Evolutionary conservation across 2,329 filamentous ascomycete species (phyloP), one percentile per base, ranked within the genome.

Genomic region (Botrytis tulipae): DNA sequence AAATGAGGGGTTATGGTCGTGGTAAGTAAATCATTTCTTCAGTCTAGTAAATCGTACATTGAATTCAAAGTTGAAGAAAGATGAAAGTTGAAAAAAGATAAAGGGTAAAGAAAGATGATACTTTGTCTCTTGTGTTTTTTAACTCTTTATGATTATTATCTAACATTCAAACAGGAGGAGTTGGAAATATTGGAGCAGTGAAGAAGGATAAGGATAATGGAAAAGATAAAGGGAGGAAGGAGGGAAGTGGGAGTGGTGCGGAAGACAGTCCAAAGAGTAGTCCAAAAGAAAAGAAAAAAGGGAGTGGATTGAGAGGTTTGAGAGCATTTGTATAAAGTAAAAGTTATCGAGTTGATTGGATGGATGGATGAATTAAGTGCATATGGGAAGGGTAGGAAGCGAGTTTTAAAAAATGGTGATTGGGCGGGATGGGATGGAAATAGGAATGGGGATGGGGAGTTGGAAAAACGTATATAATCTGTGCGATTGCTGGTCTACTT

Each of bases 1-100:
- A 88, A 76, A 81, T 86, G 29, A 82, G 87, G 72, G 82, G 87
- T 35, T 87, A 86, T 78, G 87, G 87, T 67, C 82, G 87, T 83
- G 87, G 87, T 88, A 77, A 82, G 85, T 83, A 68, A 54, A 18
- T 65, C 32, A 29, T 42, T 22, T 32, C 14, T 16, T 7, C 29
- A 29, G 3, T 32, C 16, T 65, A 25, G 10, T 40, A 65, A 40
- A 42, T 71, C 18, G 48, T 42, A 25, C 10, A 32, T 57, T 57
- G 16, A 44, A 68, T 8, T 68, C 48, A 37, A 48, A 66, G 29
- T 48, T 48, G 62, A 35, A 35, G 35, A 35, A 35, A 35, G 35
- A 1, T 7, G 35, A n/a, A 48, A 66, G 29, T 48, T 37, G 37
- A 37, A 37, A 9, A 37, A 37, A 66, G 29, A n/a, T 37, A 29